Base-by-base conservation (phyloP, 371 early-diverging fungal species). In the Lichtheimia ramosa region DNA sequence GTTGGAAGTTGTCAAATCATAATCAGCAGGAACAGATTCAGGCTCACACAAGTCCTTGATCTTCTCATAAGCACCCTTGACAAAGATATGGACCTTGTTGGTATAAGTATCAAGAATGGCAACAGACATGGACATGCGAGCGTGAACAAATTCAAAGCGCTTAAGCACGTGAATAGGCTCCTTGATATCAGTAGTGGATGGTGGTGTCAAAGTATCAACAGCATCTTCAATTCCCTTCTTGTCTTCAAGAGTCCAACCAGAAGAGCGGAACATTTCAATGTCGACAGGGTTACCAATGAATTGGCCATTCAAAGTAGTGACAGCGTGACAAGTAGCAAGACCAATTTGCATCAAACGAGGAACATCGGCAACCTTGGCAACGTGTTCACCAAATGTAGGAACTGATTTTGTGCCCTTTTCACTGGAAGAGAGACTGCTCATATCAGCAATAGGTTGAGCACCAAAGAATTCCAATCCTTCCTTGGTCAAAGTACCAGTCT, bases 221-320 rank as follows among this genome's bases (percentile, higher is more conserved):
- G 61, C 43, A 24, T 64, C 60, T 18, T 64, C 60, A 34, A 34
- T 34, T 1, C 34, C 34, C 34, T 34, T 34, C 4, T 68, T 12
- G 2, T 58, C 39, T 25, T 52, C 14, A 20, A 75, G 53, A 21
- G 55, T 59, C 71, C 71, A 71, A 1, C 64, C 56, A 71, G 68
- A 71, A 34, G 84, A 85, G 15, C 76, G 68, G 78, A 94, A 91
- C 77, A 91, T 86, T 70, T 92, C 93, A 50, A 94, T 81, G 62
- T 96, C 96, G 43, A 96, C 87, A 24, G 91, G 90, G 76, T 96
- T 94, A 6, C 96, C 96, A 43, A 93, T 81, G 24, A 77, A 80
- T 51, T 81, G 79, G 28, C 83, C 79, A 7, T 75, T 76, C 28
- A 92, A 80, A 50, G 77, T 74, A n/a, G 87, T 74, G 8, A 94